Percentiles rank a stretch among this genome's conserved stretches.
phyloP scores from a whole-genome alignment of 495 filamentous ascomycete species.

The Xylaria venustula region DNA sequence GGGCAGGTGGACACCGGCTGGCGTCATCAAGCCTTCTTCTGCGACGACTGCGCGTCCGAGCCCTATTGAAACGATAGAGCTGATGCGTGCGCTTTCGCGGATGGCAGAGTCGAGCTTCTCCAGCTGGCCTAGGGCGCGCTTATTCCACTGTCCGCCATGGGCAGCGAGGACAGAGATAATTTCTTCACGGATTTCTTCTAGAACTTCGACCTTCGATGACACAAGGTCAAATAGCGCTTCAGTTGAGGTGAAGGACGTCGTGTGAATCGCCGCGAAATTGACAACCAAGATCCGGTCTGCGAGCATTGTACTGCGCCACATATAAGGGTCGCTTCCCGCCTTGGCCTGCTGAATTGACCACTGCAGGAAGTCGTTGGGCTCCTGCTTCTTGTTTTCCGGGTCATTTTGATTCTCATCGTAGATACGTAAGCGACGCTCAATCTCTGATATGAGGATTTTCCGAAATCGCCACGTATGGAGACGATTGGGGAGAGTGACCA shows the following conservation, averaged over 20 bases:
- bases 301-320: slow-evolving; percentile 25
- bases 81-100: slow-evolving; percentile 22
- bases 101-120: slow-evolving; percentile 39
- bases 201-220: slow-evolving; percentile 36
- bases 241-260: slow-evolving; percentile 44
- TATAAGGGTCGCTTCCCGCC: slow-evolving; percentile 25
- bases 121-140: slow-evolving; percentile 39
- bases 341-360: slow-evolving; percentile 35
- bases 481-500: slow-evolving; percentile 38
- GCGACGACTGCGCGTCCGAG: slow-evolving; percentile 28
- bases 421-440: slow-evolving; percentile 26
- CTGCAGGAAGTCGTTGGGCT: slow-evolving; percentile 40
- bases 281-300: slow-evolving; percentile 35
- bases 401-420: slow-evolving; percentile 25
- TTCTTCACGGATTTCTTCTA: slow-evolving; percentile 52
- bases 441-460: slow-evolving; percentile 33
- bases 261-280: slow-evolving; percentile 53
- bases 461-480: slow-evolving; percentile 28
- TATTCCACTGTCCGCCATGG: slow-evolving; percentile 38
- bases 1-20: slow-evolving; percentile 29
- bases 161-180: slow-evolving; percentile 33
- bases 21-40: slow-evolving; percentile 33
- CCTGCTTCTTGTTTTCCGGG: slow-evolving; percentile 20
- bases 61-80: slow-evolving; percentile 28
- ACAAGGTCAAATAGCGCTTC: slow-evolving; percentile 45